Conservation (phyloP, 2,329 filamentous ascomycete species). For the Fusarium denticulatum region DNA sequence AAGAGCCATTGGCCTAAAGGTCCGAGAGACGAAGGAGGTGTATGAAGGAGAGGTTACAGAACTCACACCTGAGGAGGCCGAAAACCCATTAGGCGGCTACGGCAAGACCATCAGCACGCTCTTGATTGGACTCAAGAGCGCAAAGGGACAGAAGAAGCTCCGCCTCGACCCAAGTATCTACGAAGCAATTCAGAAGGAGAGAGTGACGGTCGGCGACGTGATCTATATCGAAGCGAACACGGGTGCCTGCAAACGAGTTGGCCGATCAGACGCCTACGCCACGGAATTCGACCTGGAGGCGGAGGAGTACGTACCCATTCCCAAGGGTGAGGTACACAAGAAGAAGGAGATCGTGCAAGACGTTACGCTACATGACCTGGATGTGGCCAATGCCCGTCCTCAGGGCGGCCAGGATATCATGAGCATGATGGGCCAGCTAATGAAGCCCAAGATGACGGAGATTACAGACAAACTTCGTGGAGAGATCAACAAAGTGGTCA, state of each 20-base stretch:
- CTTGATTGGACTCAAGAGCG: constrained; percentile 92
- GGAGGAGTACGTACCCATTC: constrained; percentile 98
- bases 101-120: constrained; percentile 97
- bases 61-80: constrained; percentile 95
- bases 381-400: constrained; percentile 93
- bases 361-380: constrained; percentile 94
- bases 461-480: constrained; percentile 96
- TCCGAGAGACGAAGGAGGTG: constrained; percentile 98
- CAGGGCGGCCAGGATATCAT: constrained; percentile 99
- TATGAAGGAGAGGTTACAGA: constrained; percentile 99
- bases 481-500: constrained; percentile 99
- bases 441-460: constrained; percentile 99
- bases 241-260: constrained; percentile 95
- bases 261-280: constrained; percentile 94
- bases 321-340: constrained; percentile 99
- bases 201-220: constrained; percentile 94
- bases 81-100: constrained; percentile 96
- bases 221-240: constrained; percentile 99
- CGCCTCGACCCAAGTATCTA: constrained; percentile 97
- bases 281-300: constrained; percentile 99
- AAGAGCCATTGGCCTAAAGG: constrained; percentile 93
- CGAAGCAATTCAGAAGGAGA: constrained; percentile 98
- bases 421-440: constrained; percentile 99
- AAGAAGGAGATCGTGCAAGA: constrained; percentile 99
- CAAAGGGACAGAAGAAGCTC: constrained; percentile 97